phyloP scores from a whole-genome alignment of 805 yeast species.

The Sugiyamaella smithiae region DNA sequence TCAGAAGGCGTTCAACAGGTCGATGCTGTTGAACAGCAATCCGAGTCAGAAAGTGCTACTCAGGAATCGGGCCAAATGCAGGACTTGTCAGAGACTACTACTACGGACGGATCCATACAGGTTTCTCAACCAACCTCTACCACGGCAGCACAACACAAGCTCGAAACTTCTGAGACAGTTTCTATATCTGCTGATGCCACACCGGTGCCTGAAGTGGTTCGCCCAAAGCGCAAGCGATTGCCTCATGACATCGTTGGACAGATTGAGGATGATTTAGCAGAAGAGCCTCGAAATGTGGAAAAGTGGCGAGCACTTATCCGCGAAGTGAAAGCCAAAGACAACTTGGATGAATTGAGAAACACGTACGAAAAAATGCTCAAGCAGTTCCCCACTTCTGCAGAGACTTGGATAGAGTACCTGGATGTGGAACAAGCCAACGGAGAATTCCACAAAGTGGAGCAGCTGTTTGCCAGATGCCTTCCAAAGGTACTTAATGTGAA shows the following conservation, averaged over 20 bases:
- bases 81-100: no score
- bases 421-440: conserved; percentile 60
- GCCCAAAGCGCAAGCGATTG: conserved; percentile 29
- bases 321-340: conserved; percentile 49
- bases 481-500: conserved; percentile 60
- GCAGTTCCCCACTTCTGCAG: conserved; percentile 65
- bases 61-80: no score
- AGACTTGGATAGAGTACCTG: conserved; percentile 73
- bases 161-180: no score
- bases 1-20: no score
- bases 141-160: no score
- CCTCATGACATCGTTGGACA: conserved; percentile 55
- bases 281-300: conserved; percentile 50
- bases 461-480: conserved; percentile 61
- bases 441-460: conserved; percentile 65
- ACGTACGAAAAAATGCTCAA: conserved; percentile 59
- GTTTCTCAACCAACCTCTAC: no score
- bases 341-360: conserved; percentile 55
- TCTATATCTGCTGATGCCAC: not conserved
- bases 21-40: no score
- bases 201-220: conserved; percentile 4
- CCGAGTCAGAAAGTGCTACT: no score
- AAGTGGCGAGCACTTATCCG: conserved; percentile 58
- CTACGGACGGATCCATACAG: no score
- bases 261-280: conserved; percentile 52